These are phyloP conservation scores for Hagleromyces aurorensis DNA, from an alignment of 805 yeast species.

Conservation along the genomic window DNA sequence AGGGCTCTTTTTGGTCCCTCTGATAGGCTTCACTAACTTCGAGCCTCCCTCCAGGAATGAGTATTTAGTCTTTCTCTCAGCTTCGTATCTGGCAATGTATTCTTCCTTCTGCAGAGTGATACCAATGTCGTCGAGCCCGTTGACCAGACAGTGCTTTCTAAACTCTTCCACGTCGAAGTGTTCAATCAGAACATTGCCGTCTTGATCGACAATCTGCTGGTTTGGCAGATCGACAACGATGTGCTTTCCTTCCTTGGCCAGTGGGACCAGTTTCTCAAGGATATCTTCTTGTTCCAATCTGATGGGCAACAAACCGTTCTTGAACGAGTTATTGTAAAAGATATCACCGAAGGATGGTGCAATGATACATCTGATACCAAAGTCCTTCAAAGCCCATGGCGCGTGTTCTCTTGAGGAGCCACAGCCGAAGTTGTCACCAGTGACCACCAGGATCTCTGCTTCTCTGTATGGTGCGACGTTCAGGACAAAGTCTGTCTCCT, in stretches of 20 bases:
- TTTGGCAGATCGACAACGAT: conserved; percentile 79
- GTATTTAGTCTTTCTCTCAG: conserved; percentile 64
- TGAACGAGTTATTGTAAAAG: conserved; percentile 93
- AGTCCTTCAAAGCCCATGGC: conserved; percentile 98
- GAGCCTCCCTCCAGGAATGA: conserved; percentile 93
- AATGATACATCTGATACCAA: conserved; percentile 90
- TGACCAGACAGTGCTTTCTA: conserved; percentile 89
- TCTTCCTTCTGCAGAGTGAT: conserved; percentile 86
- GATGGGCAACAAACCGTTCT: conserved; percentile 91
- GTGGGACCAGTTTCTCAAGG: conserved; percentile 61
- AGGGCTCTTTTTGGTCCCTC: conserved; percentile 59
- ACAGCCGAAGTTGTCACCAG: conserved; percentile 98
- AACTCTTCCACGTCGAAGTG: conserved; percentile 83
- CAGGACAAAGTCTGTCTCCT: conserved; percentile 82
- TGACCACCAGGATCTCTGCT: conserved; percentile 78
- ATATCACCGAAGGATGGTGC: conserved; percentile 99
- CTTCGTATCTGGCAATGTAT: conserved; percentile 66
- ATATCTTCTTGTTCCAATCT: conserved; percentile 79
- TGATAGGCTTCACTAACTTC: conserved; percentile 53
- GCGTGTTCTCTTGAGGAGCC: conserved; percentile 99
- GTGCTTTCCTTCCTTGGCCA: conserved; percentile 62
- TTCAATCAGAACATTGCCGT: conserved; percentile 68
- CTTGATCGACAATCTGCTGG: conserved; percentile 63
- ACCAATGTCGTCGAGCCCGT: conserved; percentile 96
- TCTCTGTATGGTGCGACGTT: conserved; percentile 76